Evolutionary conservation across 2,329 filamentous ascomycete genomes (phyloP), one percentile per base, ranked within the genome.

Genomic region (Hirsutella thompsonii): DNA sequence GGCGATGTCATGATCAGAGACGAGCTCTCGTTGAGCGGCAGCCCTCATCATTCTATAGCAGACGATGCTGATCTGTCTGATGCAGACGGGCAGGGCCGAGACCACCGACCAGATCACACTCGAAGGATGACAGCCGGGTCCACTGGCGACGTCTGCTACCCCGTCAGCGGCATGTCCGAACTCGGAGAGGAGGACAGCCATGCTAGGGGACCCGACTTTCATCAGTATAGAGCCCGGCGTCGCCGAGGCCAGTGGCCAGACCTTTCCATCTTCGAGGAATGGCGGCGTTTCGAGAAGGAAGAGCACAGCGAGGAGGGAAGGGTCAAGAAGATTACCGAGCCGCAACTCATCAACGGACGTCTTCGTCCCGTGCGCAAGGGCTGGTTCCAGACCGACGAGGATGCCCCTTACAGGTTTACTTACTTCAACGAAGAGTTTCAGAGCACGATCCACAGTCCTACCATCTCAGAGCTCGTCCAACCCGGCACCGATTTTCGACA

Each of bases 351-450:
- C 44, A 90, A 90, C 44, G 92, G 92, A 1, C 77, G 92, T 41
- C 66, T 98, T 36, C 79, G 92, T 5, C 88, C 89, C 11, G 78
- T 85, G 32, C 79, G 83, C 47, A 76, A 74, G 50, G 75, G 76
- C 13, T 98, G 90, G 90, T 90, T 87, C 57, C 76, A 83, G 32
- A 79, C 85, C 40, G 85, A 92, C 47, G 89, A 94, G 45, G 90
- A 95, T 48, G 79, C 82, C 0, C 92, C 92, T 0, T 96, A 93
- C 58, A 77, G 92, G 20, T 98, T 95, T 59, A 96, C 92, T 0
- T 98, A 98, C 60, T 98, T 98, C 70, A 96, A 96, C 59, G 92
- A 96, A 57, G 87, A 94, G 47, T 87, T 96, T 42, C 83, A 87
- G 53, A 93, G 85, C 59, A 98, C 92, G 0, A 93, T 98, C 46